phyloP scores from a whole-genome alignment of 2,329 filamentous ascomycete genomes.

The Byssothecium circinans region DNA sequence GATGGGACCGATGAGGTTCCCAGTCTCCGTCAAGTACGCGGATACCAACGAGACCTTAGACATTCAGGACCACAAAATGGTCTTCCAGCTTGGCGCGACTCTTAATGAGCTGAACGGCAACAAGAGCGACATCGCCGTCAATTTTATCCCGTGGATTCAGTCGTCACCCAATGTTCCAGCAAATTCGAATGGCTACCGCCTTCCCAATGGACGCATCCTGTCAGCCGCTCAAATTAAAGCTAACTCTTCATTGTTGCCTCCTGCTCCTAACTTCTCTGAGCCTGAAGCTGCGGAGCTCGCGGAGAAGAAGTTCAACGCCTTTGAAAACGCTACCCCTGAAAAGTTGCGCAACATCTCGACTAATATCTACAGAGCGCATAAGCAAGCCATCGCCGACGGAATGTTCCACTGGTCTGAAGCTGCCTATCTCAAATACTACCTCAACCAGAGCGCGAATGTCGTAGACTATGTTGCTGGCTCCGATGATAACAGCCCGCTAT shows the following conservation, averaged over 20 bases:
- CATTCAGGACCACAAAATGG: conserved; percentile 65
- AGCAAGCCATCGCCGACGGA: conserved; percentile 55
- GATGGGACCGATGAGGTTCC: conserved; percentile 68
- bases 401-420: conserved; percentile 68
- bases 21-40: conserved; percentile 53
- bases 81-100: conserved; percentile 63
- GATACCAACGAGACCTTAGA: conserved; percentile 59
- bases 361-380: conserved; percentile 58
- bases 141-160: conserved; percentile 67
- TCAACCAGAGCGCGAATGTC: conserved; percentile 59
- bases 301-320: conserved; percentile 22
- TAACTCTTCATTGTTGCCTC: conserved; percentile 26
- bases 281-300: conserved; percentile 21
- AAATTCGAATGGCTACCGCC: conserved; percentile 38
- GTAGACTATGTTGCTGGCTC: conserved; percentile 47
- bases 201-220: conserved; percentile 39
- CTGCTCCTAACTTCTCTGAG: conserved; percentile 19
- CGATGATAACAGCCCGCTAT: conserved; percentile 50
- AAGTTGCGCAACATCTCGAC: conserved; percentile 45
- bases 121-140: conserved; percentile 51
- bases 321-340: conserved; percentile 22
- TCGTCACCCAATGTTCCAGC: conserved; percentile 56
- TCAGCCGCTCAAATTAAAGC: conserved; percentile 32
- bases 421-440: conserved; percentile 62
- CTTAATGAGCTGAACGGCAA: conserved; percentile 64